These are phyloP conservation scores for Vigna hirtella DNA, from an alignment of 306 rosid species.

Conservation along the genomic window DNA sequence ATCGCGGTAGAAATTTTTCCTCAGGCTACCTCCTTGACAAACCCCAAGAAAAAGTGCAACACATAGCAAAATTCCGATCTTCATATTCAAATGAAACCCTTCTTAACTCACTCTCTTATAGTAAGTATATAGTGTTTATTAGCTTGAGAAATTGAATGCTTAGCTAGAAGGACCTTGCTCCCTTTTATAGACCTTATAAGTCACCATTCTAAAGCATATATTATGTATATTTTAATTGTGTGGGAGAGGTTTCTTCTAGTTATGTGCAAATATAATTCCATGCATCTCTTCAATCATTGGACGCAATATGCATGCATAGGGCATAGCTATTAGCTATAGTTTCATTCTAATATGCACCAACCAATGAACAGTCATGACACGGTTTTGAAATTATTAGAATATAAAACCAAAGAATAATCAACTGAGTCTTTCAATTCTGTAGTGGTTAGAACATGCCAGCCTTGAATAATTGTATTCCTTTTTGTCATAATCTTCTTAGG, in stretches of 20 bases:
- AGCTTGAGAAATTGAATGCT: conserved; percentile 32
- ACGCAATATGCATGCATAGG: not conserved
- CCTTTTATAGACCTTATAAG: conserved; percentile 42
- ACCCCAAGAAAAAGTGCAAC: conserved; percentile 42
- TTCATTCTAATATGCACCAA: not conserved
- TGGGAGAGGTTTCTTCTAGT: not conserved
- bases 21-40: conserved; percentile 54
- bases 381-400: not conserved
- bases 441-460: conserved; percentile 12
- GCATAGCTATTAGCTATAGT: not conserved
- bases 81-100: conserved; percentile 38
- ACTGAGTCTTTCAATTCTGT: not conserved
- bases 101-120: not conserved
- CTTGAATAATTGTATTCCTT: not conserved
- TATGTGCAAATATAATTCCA: not conserved
- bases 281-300: conserved; percentile 1
- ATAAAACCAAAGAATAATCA: not conserved
- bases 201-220: conserved; percentile 7
- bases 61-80: conserved; percentile 37
- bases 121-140: not conserved
- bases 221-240: not conserved
- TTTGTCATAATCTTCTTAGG: not conserved
- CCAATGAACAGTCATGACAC: not conserved
- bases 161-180: conserved; percentile 10
- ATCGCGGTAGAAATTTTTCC: conserved; percentile 49